Evolutionary conservation across 768 basidiomycete species (phyloP).

Genomic region (Termitomyces heimii): DNA sequence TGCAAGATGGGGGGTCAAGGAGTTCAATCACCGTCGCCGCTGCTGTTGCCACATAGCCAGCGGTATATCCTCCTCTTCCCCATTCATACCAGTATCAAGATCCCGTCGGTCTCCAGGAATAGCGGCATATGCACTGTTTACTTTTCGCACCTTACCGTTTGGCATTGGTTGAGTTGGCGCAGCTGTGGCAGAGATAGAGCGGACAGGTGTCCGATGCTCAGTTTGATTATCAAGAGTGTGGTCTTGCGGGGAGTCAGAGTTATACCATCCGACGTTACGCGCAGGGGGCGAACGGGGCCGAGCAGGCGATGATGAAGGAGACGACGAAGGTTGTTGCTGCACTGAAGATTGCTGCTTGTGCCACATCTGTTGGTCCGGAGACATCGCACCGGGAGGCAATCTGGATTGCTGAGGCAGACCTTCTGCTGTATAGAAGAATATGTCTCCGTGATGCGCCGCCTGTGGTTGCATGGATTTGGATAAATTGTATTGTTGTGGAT

Average conservation of each 20-base stretch:
- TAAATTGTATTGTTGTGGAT: slow-evolving; percentile 19
- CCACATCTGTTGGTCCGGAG: slow-evolving; percentile 35
- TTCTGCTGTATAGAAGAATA: slow-evolving; percentile 32
- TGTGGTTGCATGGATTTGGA: slow-evolving; percentile 22
- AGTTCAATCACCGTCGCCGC: slow-evolving; percentile 42
- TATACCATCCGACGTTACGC: slow-evolving; percentile 21
- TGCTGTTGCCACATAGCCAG: slow-evolving; percentile 78
- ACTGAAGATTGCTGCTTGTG: slow-evolving; percentile 16
- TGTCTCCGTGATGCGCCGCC: slow-evolving; percentile 22
- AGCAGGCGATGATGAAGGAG: slow-evolving; percentile 21
- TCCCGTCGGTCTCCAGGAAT: slow-evolving; percentile 31
- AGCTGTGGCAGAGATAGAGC: slow-evolving; percentile 70
- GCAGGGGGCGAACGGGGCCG: slow-evolving; percentile 54
- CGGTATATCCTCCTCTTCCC: slow-evolving; percentile 77
- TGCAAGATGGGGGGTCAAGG: slow-evolving; percentile 6
- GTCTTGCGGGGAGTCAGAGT: slow-evolving; percentile 29
- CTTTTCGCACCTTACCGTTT: slow-evolving; percentile 60
- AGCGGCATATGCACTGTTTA: slow-evolving; percentile 58
- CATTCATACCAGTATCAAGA: slow-evolving; percentile 17
- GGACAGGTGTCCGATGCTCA: slow-evolving; percentile 42
- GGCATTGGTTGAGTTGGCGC: slow-evolving; percentile 27
- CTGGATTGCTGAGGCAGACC: slow-evolving; percentile 28
- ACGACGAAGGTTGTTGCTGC: slow-evolving; percentile 24
- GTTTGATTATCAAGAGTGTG: slow-evolving; percentile 17
- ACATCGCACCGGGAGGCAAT: slow-evolving; percentile 59